Evolutionary conservation across 2,329 filamentous ascomycete species (phyloP), one percentile per base, ranked within the genome.

Genomic region (Lanzia echinophila): DNA sequence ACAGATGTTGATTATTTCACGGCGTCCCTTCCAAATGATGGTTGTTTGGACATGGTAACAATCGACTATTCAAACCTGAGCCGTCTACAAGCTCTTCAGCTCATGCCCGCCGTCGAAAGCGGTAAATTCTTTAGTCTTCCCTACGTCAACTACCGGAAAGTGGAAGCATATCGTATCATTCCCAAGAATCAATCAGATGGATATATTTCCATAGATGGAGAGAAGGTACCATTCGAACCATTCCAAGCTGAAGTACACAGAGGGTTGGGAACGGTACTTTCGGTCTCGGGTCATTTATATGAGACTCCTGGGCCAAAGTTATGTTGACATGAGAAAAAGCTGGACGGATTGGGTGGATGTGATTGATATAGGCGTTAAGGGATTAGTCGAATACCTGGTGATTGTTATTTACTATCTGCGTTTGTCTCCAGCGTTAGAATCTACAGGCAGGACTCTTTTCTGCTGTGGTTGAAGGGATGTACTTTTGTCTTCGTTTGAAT

Each of bases 141-240:
- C 0, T 78, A 87, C 38, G 85, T 95, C 10, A 76, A 78, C 13
- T 91, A 95, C 68, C 80, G 83, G 63, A 96, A 97, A 69, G 78
- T 95, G 1, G 78, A 78, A 17, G 91, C 85, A 0, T 96, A 91
- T 67, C 79, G 92, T 42, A 84, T 96, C 58, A 83, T 83, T 3
- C 92, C 92, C 0, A 81, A 79, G 45, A 71, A 84, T 57, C 78
- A 83, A 61, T 73, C 79, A 36, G 77, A 83, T 56, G 91, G 91
- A 3, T 91, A 87, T 68, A 94, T 96, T 67, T 92, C 88, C 67
- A 89, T 96, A 58, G 92, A 96, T 65, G 92, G 92, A 33, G 92
- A 97, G 72, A 78, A 79, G 54, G 76, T 95, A 1, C 86, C 88
- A 0, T 96, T 95, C 68, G 86, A 85, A 62, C 85, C 88, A 0